Base-by-base conservation (phyloP, 2,329 filamentous ascomycete genomes). In the Coniochaeta ligniaria region DNA sequence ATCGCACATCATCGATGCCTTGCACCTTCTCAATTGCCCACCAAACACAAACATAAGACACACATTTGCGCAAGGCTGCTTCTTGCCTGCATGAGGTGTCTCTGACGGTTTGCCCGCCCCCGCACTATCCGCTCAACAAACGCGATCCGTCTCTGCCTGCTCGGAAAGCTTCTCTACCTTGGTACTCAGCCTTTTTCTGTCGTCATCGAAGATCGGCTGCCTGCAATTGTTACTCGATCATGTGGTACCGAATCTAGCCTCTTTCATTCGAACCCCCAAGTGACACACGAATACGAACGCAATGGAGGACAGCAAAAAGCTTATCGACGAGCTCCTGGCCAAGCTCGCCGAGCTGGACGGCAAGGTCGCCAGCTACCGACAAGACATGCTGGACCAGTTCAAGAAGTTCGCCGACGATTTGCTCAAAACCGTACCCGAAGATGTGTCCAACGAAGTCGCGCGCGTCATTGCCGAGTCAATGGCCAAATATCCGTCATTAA, bases 301-400 rank as follows among this genome's bases (percentile, higher is more conserved):
- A 43, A 82, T 80, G 79, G 76, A 80, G 68, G 77, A 80, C 71
- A 73, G 75, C 54, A 77, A 76, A 66, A 77, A 69, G 66, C 76
- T 84, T 63, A 75, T 82, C 65, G 75, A 77, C 60, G 78, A 80
- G 71, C 77, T 86, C 69, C 76, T 80, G 66, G 73, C 72, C 67
- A 83, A 80, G 76, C 80, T 84, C 64, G 74, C 72, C 67, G 77
- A 84, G 66, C 81, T 87, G 59, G 82, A 87, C 68, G 74, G 76
- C 69, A 82, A 81, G 70, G 82, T 87, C 67, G 77, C 75, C 62
- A 74, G 77, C 62, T 85, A 83, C 73, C 82, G 81, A 65, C 78
- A 78, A 69, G 80, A 83, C 64, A 80, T 86, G 77, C 77, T 81
- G 58, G 71, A 76, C 64, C 81, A 86, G 66, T 88, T 86, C 68